Percentiles rank a stretch among this genome's conserved stretches.
phyloP scores from a whole-genome alignment of 2,329 filamentous ascomycete species.

The Didymella lethalis region DNA sequence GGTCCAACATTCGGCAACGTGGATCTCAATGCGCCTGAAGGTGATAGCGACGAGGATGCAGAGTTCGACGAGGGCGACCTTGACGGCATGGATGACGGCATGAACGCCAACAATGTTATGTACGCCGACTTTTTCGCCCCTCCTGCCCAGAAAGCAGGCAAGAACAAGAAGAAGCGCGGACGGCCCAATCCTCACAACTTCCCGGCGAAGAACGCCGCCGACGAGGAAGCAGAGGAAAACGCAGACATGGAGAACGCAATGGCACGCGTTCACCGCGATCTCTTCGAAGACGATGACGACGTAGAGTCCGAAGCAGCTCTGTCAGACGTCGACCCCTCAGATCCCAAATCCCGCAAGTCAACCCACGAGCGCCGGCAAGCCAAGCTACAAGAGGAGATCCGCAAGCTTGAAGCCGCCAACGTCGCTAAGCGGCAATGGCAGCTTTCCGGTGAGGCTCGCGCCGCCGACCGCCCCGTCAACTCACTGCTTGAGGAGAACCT shows the following conservation, averaged over 20 bases:
- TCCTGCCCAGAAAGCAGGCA: constrained; percentile 74
- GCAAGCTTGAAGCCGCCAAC: constrained; percentile 85
- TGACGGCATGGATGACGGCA: constrained; percentile 61
- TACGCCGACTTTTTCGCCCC: constrained; percentile 95
- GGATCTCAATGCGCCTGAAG: constrained; percentile 75
- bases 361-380: constrained; percentile 87
- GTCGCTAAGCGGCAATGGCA: constrained; percentile 93
- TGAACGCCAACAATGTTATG: constrained; percentile 86
- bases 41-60: constrained; percentile 70
- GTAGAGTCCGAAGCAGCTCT: constrained; percentile 65
- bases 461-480: constrained; percentile 82
- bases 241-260: constrained; percentile 83
- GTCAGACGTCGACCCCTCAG: constrained; percentile 69
- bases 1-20: constrained; percentile 86
- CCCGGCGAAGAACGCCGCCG: constrained; percentile 39
- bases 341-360: constrained; percentile 77
- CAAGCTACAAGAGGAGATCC: constrained; percentile 87
- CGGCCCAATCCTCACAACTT: constrained; percentile 64
- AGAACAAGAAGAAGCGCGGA: constrained; percentile 62
- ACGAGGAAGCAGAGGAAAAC: constrained; percentile 46
- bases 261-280: constrained; percentile 83
- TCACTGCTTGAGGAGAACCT: constrained; percentile 93
- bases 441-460: constrained; percentile 84
- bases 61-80: constrained; percentile 64
- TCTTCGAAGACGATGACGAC: constrained; percentile 79